Evolutionary conservation across 2,329 filamentous ascomycete species (phyloP).

Genomic region (Colletotrichum agaves): DNA sequence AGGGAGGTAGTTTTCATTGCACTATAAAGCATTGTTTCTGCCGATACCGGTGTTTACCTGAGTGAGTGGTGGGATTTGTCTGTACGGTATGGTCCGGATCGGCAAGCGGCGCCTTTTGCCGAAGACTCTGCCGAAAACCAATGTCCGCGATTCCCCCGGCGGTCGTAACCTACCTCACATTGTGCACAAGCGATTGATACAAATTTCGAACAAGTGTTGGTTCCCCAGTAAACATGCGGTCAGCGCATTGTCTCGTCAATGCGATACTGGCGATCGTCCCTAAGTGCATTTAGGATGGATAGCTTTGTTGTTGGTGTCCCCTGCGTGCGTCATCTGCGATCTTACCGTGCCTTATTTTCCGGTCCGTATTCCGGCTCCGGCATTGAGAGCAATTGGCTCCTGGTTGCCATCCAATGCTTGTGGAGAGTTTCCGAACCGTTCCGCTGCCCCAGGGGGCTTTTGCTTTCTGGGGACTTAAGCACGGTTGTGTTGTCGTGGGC

Average conservation of each 20-base stretch:
- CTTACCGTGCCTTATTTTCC: slow-evolving; percentile 10
- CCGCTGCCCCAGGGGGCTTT: not conserved
- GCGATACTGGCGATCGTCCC: slow-evolving; percentile 22
- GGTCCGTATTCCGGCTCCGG: slow-evolving; percentile 17
- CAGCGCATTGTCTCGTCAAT: not conserved
- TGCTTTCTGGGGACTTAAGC: not conserved
- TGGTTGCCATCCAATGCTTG: slow-evolving; percentile 21
- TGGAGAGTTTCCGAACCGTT: slow-evolving; percentile 12
- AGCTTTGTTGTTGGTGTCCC: slow-evolving; percentile 7
- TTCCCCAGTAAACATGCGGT: not conserved
- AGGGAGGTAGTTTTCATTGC: not conserved
- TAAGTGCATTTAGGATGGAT: not conserved
- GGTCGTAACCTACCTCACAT: not conserved
- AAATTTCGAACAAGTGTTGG: too few species aligned
- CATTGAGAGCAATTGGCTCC: not conserved
- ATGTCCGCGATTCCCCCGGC: not conserved
- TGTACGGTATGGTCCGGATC: slow-evolving; percentile 1
- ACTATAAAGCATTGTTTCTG: not conserved
- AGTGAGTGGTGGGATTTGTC: not conserved
- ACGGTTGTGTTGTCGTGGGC: not conserved
- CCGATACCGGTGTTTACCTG: not conserved
- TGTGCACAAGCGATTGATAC: not conserved
- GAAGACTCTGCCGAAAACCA: slow-evolving; percentile 28
- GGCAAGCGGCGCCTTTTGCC: slow-evolving; percentile 32
- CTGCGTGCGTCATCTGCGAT: not conserved